Conservation (phyloP, 176 grass and related monocot species). For the Zoysia pacifica region DNA sequence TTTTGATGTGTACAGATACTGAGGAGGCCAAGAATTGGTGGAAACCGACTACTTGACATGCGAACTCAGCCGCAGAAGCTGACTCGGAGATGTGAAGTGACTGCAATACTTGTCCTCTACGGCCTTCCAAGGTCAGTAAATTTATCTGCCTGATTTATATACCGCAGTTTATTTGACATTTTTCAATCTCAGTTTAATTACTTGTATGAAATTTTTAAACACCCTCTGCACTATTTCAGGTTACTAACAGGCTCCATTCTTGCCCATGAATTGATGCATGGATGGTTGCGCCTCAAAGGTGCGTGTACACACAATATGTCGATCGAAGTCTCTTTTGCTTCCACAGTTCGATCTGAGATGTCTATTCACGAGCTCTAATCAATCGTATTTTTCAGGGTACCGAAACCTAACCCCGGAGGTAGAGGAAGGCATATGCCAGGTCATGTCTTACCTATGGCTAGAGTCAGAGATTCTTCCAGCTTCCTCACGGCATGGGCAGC, state of each 20-base stretch:
- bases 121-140: slow-evolving; percentile 82
- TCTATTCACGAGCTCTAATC: not conserved
- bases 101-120: slow-evolving; percentile 88
- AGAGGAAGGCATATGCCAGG: slow-evolving; percentile 96
- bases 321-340: not conserved
- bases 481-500: slow-evolving; percentile 35
- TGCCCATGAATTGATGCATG: slow-evolving; percentile 95
- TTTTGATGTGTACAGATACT: slow-evolving; percentile 57
- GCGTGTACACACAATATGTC: not conserved
- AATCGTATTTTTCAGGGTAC: slow-evolving; percentile 59
- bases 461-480: slow-evolving; percentile 90
- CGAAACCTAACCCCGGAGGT: slow-evolving; percentile 67
- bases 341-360: not conserved
- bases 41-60: slow-evolving; percentile 71
- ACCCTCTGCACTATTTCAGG: slow-evolving; percentile 48
- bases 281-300: slow-evolving; percentile 96
- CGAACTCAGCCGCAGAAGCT: slow-evolving; percentile 76
- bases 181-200: not conserved
- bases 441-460: slow-evolving; percentile 92
- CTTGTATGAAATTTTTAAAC: slow-evolving; percentile 8
- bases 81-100: slow-evolving; percentile 78
- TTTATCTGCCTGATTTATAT: slow-evolving; percentile 22
- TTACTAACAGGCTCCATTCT: slow-evolving; percentile 94
- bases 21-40: slow-evolving; percentile 76
- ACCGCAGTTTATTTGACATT: not conserved